These are phyloP conservation scores for Solanum megistacrolobum DNA, from an alignment of 257 asterid species.

Conservation along the genomic window DNA sequence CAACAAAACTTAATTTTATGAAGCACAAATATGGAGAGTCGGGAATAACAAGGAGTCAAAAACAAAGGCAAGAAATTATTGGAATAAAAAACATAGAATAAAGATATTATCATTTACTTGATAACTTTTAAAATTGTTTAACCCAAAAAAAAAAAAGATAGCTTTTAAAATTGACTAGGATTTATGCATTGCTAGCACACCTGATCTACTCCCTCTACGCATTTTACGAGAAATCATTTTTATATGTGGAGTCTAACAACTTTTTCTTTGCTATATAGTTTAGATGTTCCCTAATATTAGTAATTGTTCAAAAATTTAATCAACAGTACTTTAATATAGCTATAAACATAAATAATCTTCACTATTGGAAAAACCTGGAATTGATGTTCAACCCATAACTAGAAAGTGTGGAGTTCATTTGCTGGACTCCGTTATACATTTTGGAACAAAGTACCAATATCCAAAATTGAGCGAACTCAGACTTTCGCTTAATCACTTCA, in stretches of 20 bases:
- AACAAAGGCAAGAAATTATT: background rate
- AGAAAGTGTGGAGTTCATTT: background rate
- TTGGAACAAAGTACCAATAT: background rate
- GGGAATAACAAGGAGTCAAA: background rate
- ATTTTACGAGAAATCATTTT: background rate
- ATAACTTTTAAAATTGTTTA: background rate
- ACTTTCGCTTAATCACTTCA: background rate
- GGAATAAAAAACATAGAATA: background rate
- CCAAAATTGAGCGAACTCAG: background rate
- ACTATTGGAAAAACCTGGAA: background rate
- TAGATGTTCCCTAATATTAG: background rate
- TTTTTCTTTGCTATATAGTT: background rate
- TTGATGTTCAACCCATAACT: background rate
- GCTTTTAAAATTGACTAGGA: background rate
- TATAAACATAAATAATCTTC: background rate
- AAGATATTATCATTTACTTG: background rate
- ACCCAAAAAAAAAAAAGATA: background rate
- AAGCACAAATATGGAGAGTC: background rate
- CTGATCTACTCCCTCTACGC: background rate
- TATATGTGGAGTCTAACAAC: background rate
- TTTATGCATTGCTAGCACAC: background rate
- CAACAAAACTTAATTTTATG: background rate
- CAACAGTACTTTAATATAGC: background rate
- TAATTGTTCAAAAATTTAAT: background rate
- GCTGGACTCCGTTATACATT: background rate